Percentiles rank a stretch among this genome's conserved stretches.
Evolutionary conservation across 2,329 filamentous ascomycete species (phyloP).

Genomic region (Penicillium sp.): DNA sequence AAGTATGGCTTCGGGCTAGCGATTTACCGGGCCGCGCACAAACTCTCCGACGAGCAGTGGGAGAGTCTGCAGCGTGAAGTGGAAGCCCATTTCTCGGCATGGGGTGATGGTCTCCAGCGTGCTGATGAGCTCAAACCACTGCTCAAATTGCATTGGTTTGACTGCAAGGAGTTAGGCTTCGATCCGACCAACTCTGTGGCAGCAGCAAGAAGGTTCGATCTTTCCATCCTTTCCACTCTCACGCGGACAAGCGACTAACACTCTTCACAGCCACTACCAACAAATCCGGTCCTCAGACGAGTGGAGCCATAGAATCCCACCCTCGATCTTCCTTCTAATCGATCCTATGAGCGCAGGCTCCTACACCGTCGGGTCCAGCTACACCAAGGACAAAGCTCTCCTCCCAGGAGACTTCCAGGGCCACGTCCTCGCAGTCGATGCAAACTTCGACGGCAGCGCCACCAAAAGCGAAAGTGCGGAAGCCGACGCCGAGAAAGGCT

Average conservation of each 20-base stretch:
- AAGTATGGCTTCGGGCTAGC: constrained; percentile 14
- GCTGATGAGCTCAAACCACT: constrained; percentile 18
- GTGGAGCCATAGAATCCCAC: constrained; percentile 3
- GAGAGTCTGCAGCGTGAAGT: constrained; percentile 8
- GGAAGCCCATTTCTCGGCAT: constrained; percentile 21
- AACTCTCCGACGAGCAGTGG: constrained; percentile 21
- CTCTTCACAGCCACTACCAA: constrained; percentile 14
- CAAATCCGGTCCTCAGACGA: constrained; percentile 4
- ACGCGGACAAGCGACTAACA: constrained; percentile 1
- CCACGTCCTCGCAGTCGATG: constrained; percentile 25
- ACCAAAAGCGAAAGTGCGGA: no score
- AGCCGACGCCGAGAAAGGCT: not conserved
- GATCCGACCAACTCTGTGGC: not conserved
- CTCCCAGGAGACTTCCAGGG: constrained; percentile 15
- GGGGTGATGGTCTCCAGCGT: constrained; percentile 17
- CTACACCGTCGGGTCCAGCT: constrained; percentile 3
- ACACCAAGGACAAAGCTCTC: constrained; percentile 5
- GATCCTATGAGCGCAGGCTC: constrained; percentile 6
- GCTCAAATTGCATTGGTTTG: constrained; percentile 25
- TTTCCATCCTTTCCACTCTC: no score
- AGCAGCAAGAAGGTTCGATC: constrained; percentile 9
- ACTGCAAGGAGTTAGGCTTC: constrained; percentile 23
- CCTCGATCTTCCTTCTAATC: constrained; percentile 9
- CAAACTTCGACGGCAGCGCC: constrained; percentile 15
- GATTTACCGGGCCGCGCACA: constrained; percentile 22